These are phyloP conservation scores for Leishmania gerbilli DNA, from an alignment of 208 protist genomes.

Conservation along the genomic window DNA sequence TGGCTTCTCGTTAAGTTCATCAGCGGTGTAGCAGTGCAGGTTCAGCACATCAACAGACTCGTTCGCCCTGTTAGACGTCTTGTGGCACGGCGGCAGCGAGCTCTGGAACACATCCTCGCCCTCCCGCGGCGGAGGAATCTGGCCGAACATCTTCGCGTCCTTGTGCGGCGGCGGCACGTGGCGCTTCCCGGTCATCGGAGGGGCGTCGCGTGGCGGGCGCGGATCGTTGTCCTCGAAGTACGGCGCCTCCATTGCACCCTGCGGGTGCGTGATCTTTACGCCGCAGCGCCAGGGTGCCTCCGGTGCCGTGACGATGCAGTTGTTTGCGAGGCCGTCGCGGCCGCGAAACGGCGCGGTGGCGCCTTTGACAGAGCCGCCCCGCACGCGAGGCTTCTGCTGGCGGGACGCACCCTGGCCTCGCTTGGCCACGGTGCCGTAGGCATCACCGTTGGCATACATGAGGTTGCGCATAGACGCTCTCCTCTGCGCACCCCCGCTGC, in stretches of 20 bases:
- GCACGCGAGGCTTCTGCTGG: conserved; percentile 6
- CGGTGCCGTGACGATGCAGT: conserved; percentile 41
- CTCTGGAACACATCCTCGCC: conserved; percentile 15
- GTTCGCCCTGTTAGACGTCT: conserved; percentile 59
- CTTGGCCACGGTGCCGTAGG: conserved; percentile 13
- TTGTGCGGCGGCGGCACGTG: conserved; percentile 34
- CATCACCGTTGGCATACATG: neutral
- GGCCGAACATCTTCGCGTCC: conserved; percentile 33
- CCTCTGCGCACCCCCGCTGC: neutral
- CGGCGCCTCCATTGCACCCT: conserved; percentile 46
- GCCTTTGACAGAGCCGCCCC: neutral
- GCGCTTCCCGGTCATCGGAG: conserved; percentile 34
- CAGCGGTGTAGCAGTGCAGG: conserved; percentile 64
- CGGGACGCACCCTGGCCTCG: conserved; percentile 21
- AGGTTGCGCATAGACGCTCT: neutral
- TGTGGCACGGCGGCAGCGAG: conserved; percentile 35
- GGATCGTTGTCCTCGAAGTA: conserved; percentile 68
- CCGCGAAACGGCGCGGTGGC: neutral
- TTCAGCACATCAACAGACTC: conserved; percentile 75
- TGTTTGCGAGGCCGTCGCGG: conserved; percentile 29
- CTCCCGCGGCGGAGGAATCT: conserved; percentile 6
- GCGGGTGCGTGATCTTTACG: conserved; percentile 34
- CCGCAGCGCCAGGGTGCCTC: conserved; percentile 43
- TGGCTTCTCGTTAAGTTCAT: conserved; percentile 66
- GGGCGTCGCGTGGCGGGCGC: conserved; percentile 38